A percentile compares a stretch with the other conserved stretches of the same genome.
Conservation (phyloP, 371 early-diverging fungal species). For the Umbelopsis sp. region DNA sequence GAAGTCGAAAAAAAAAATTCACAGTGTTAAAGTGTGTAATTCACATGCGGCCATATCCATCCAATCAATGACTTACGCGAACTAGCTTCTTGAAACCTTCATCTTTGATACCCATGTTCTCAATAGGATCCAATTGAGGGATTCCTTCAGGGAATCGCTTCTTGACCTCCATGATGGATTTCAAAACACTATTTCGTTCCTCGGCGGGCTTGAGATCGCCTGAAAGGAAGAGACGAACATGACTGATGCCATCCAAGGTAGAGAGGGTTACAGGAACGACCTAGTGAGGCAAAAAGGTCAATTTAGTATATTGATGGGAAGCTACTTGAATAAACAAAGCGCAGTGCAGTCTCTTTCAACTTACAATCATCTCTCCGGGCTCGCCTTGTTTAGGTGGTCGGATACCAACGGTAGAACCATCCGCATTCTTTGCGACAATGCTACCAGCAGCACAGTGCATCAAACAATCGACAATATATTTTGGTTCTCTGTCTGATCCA, state of each 20-base stretch:
- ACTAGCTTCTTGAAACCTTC: conserved; percentile 76
- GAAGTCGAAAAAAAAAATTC: background rate
- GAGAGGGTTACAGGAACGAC: conserved; percentile 82
- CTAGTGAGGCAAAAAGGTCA: conserved; percentile 19
- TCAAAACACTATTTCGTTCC: conserved; percentile 64
- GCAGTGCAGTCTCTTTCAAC: background rate
- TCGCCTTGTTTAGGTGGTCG: conserved; percentile 63
- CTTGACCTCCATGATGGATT: conserved; percentile 75
- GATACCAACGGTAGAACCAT: conserved; percentile 58
- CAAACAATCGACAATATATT: conserved; percentile 84
- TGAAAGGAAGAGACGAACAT: conserved; percentile 78
- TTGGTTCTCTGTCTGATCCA: conserved; percentile 37
- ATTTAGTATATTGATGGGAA: background rate
- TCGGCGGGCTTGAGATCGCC: conserved; percentile 66
- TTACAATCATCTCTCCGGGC: conserved; percentile 66
- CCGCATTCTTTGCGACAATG: conserved; percentile 55
- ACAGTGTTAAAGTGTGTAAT: background rate
- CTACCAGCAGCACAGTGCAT: conserved; percentile 74
- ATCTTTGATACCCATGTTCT: conserved; percentile 89
- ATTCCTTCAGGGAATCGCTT: conserved; percentile 75
- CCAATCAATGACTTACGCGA: conserved; percentile 32
- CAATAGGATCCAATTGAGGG: conserved; percentile 87
- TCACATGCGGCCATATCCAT: too few relatives aligned
- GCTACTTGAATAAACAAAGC: too few relatives aligned
- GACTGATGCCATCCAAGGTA: conserved; percentile 75